Percentiles rank a stretch among this genome's conserved stretches.
phyloP scores from a whole-genome alignment of 805 yeast genomes.

The Hanseniaspora taiwanica region DNA sequence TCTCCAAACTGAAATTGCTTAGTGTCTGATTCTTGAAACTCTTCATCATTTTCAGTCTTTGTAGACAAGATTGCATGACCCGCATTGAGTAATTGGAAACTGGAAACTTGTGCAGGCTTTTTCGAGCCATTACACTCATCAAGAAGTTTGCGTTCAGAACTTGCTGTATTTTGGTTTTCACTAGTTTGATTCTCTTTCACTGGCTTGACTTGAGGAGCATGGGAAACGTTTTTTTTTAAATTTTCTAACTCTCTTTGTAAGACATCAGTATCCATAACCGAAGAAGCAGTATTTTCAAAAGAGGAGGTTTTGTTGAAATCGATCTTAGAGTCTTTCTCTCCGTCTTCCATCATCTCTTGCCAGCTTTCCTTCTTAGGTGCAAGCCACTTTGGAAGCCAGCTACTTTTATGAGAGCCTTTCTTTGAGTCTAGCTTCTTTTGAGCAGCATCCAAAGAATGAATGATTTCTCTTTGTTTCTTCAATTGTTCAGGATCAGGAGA shows the following conservation, averaged over 20 bases:
- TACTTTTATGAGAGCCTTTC: conserved; percentile 22
- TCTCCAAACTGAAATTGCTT: conserved; percentile 20
- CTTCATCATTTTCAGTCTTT: conserved; percentile 19
- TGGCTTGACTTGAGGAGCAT: conserved; percentile 4
- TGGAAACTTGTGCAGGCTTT: background rate
- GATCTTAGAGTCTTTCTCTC: background rate
- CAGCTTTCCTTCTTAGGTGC: conserved; percentile 45
- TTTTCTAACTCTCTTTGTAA: background rate
- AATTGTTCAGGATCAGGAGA: conserved; percentile 74
- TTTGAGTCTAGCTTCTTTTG: conserved; percentile 39
- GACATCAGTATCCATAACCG: background rate
- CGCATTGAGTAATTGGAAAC: conserved; percentile 18
- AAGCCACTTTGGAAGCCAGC: conserved; percentile 33
- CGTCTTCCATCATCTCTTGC: conserved; percentile 40
- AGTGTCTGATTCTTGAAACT: conserved; percentile 8
- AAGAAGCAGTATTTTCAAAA: background rate
- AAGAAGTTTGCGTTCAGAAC: no score
- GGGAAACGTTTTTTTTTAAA: conserved; percentile 7
- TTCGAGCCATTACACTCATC: no score
- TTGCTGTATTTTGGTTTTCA: background rate
- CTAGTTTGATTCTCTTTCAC: conserved; percentile 2
- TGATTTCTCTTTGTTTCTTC: conserved; percentile 69
- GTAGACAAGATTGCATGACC: conserved; percentile 13
- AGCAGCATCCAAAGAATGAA: conserved; percentile 65
- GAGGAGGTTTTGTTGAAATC: background rate